Evolutionary conservation across 257 asterid genomes (phyloP).

Genomic region (Avicennia marina): DNA sequence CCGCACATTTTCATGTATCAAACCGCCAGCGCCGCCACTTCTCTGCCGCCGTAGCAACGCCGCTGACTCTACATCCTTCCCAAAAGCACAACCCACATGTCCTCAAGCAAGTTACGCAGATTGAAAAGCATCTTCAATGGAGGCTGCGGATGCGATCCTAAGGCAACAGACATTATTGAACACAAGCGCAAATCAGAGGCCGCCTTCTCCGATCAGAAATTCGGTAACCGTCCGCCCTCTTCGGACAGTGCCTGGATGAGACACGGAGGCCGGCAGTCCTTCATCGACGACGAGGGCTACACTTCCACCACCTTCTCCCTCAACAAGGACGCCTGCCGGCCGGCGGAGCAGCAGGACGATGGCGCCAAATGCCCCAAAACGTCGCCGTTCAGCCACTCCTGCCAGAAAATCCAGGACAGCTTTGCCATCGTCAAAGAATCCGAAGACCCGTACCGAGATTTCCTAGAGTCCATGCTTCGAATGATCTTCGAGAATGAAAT

Average conservation of each 20-base stretch:
- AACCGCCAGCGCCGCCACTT: background rate
- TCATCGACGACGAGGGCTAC: conserved; percentile 19
- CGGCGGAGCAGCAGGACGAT: conserved; percentile 7
- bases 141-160: conserved; percentile 50
- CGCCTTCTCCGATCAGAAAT: conserved; percentile 11
- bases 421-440: conserved; percentile 65
- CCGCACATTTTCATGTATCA: too few relatives aligned
- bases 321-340: conserved; percentile 16
- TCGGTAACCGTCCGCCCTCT: conserved; percentile 19
- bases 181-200: conserved; percentile 30
- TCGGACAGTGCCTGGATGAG: conserved; percentile 22
- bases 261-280: conserved; percentile 8
- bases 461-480: conserved; percentile 69
- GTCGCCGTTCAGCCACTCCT: background rate
- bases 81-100: conserved; percentile 15
- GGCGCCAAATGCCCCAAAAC: background rate
- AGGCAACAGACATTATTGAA: conserved; percentile 31
- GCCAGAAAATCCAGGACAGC: conserved; percentile 40
- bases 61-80: background rate
- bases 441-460: conserved; percentile 66
- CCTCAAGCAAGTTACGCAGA: conserved; percentile 33
- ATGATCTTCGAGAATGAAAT: conserved; percentile 65
- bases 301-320: conserved; percentile 32
- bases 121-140: conserved; percentile 32
- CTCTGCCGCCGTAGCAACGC: conserved; percentile 9